These are phyloP conservation scores for Venustampulla echinocandica DNA, from an alignment of 495 filamentous ascomycete genomes.

Conservation along the genomic window DNA sequence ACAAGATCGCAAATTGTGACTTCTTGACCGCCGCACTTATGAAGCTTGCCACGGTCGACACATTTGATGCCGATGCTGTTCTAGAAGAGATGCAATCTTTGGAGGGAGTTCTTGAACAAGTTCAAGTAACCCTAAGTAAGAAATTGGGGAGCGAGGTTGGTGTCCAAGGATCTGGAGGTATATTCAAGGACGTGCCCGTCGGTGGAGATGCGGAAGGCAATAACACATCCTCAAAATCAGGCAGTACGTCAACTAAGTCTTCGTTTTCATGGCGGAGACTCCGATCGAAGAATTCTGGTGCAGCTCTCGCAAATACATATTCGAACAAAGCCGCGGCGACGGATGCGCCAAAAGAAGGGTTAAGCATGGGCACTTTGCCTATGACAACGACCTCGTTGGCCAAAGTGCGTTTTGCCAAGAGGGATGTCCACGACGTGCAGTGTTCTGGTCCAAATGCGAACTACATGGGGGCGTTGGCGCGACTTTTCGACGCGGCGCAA, in stretches of 20 bases:
- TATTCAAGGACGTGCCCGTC: slow-evolving; percentile 58
- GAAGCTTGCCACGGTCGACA: slow-evolving; percentile 76
- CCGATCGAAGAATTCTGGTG: slow-evolving; percentile 76
- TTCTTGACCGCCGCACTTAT: slow-evolving; percentile 81
- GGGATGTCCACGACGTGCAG: slow-evolving; percentile 57
- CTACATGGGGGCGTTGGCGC: slow-evolving; percentile 86
- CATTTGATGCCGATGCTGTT: slow-evolving; percentile 80
- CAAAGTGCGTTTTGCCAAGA: slow-evolving; percentile 44
- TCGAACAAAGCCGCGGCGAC: slow-evolving; percentile 31
- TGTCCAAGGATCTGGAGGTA: slow-evolving; percentile 52
- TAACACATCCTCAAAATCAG: slow-evolving; percentile 41
- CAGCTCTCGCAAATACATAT: slow-evolving; percentile 38
- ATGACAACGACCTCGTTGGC: slow-evolving; percentile 63
- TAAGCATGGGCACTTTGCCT: slow-evolving; percentile 64
- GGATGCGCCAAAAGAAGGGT: slow-evolving; percentile 43
- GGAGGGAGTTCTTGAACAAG: slow-evolving; percentile 78
- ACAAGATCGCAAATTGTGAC: slow-evolving; percentile 93
- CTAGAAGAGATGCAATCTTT: slow-evolving; percentile 93
- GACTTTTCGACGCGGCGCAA: slow-evolving; percentile 90
- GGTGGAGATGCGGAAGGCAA: slow-evolving; percentile 33
- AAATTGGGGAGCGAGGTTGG: slow-evolving; percentile 90
- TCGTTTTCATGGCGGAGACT: slow-evolving; percentile 80
- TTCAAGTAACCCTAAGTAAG: slow-evolving; percentile 64
- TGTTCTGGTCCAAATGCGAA: slow-evolving; percentile 77
- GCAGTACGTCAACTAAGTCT: slow-evolving; percentile 54